Evolutionary conservation across 331 rosid genomes (phyloP).

Genomic region (Stylosanthes scabra): DNA sequence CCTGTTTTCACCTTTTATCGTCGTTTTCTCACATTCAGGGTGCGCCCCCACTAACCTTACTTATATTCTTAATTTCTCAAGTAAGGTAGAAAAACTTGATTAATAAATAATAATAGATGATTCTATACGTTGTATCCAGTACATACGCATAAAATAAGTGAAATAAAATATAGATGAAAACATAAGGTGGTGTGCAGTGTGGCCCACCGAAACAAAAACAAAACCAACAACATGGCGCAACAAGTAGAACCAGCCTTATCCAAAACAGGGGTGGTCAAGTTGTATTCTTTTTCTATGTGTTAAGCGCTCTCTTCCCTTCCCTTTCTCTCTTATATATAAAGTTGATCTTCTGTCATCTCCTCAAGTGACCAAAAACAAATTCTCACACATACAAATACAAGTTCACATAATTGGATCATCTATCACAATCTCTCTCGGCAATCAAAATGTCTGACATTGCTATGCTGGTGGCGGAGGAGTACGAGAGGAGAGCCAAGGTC

Average conservation of each 20-base stretch:
- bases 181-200: too few relatives aligned
- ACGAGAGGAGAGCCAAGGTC: slow-evolving; percentile 69
- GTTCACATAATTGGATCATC: background rate
- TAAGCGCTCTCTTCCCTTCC: too few relatives aligned
- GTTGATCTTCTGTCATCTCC: background rate
- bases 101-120: too few relatives aligned
- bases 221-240: too few relatives aligned
- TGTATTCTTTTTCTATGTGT: background rate
- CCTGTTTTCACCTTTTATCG: slow-evolving; percentile 5
- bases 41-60: slow-evolving; percentile 8
- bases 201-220: background rate
- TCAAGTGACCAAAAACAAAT: background rate
- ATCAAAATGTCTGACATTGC: slow-evolving; percentile 83
- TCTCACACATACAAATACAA: background rate
- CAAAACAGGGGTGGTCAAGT: background rate
- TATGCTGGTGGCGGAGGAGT: slow-evolving; percentile 84
- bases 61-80: too few relatives aligned
- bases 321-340: slow-evolving; percentile 15
- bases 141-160: too few relatives aligned
- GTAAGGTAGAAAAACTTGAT: too few relatives aligned
- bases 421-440: too few relatives aligned
- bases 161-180: too few relatives aligned
- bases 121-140: too few relatives aligned
- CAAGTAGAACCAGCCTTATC: slow-evolving; percentile 43
- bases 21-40: slow-evolving; percentile 28